Evolutionary conservation across 2,329 filamentous ascomycete genomes (phyloP).

Genomic region (Verticillium alfalfae): DNA sequence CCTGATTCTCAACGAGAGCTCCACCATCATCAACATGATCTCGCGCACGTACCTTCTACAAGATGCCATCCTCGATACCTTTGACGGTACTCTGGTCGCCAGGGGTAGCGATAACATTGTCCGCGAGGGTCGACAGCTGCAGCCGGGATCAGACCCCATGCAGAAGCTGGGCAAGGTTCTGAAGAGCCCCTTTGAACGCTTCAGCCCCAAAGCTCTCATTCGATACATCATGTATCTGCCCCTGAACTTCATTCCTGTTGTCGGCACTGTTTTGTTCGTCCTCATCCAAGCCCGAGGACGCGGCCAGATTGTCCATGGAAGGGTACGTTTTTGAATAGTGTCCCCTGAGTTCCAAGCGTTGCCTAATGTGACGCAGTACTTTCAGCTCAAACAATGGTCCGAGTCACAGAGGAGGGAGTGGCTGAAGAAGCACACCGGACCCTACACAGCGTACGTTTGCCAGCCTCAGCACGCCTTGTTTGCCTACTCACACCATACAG

Average conservation of each 20-base stretch:
- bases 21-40: constrained; percentile 50
- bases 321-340: constrained; percentile 34
- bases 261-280: constrained; percentile 79
- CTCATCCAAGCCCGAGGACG: constrained; percentile 58
- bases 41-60: constrained; percentile 71
- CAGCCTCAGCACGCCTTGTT: constrained; percentile 1
- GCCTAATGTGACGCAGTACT: constrained; percentile 54
- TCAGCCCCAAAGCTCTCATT: constrained; percentile 59
- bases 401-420: constrained; percentile 59
- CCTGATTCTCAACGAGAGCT: constrained; percentile 59
- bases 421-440: constrained; percentile 63
- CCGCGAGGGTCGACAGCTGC: constrained; percentile 67
- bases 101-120: constrained; percentile 56
- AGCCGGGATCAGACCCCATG: constrained; percentile 53
- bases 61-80: constrained; percentile 80
- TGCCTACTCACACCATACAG: constrained; percentile 34
- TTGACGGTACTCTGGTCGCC: constrained; percentile 66
- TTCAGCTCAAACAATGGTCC: constrained; percentile 84
- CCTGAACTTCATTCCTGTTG: constrained; percentile 86
- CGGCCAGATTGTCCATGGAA: constrained; percentile 43
- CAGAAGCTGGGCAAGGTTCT: constrained; percentile 50
- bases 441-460: constrained; percentile 70
- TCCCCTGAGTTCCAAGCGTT: neutral
- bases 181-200: constrained; percentile 52
- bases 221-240: constrained; percentile 82